Evolutionary conservation across 192 early-diverging fungal species (phyloP), one percentile per base, ranked within the genome.

Genomic region (Coemansia sp.): DNA sequence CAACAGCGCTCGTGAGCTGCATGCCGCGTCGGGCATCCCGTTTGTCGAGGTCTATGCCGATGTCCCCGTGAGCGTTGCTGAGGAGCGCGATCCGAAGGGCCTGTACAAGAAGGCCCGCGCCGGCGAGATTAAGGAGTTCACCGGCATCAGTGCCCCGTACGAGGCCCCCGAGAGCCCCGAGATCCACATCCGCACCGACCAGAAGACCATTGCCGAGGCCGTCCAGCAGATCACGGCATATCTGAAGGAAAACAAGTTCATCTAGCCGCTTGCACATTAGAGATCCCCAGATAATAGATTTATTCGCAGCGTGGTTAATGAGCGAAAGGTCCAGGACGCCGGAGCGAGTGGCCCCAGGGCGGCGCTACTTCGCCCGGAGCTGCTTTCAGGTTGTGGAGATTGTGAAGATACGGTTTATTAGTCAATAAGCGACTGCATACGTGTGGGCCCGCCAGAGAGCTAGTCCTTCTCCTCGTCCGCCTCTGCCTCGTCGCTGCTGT

Each of bases 111-210:
- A 92, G 75, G 92, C 92, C 10, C 85, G 87, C 49, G 83, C 85
- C 36, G 92, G 92, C 12, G 85, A 91, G 68, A 93, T 96, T 65
- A 93, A 92, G 63, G 89, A 90, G 60, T 96, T 94, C 60, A 94
- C 93, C n/a, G 93, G 91, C 21, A 89, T 94, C 70, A 85, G 86
- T 54, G 85, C 89, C 18, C 90, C 91, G 12, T 94, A 96, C 52
- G 93, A 96, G 71, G 85, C 81, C 7, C 93, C 93, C 4, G 57
- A 74, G 40, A 68, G 62, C 9, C 84, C 93, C 6, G 93, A 96
- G 67, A 72, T 96, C 21, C 90, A 92, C 56, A 78, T 96, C 55
- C 76, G 78, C 44, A 92, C 88, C 8, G 81, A 92, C 50, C 50
- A 83, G 75, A 59, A 76, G 22, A 64, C 81, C 10, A 82, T 96